Conservation (phyloP, 306 rosid species). For the Cicer pinnatifidum region DNA sequence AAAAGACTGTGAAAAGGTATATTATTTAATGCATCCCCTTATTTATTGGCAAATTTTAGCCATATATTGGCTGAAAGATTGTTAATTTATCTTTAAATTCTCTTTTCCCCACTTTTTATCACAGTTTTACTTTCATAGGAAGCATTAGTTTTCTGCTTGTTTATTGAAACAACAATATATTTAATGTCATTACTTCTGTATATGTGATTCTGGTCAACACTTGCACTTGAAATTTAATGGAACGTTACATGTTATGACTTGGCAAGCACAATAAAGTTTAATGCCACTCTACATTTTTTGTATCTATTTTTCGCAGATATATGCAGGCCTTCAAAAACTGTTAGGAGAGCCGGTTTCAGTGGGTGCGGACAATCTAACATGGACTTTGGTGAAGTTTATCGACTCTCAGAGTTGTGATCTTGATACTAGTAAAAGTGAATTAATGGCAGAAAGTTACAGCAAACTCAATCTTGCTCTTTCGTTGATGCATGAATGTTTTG, state of each 20-base stretch:
- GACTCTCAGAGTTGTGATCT: conserved; percentile 42
- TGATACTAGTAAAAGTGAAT: conserved; percentile 40
- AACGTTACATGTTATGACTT: conserved; percentile 1
- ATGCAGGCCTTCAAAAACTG: conserved; percentile 53
- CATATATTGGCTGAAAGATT: conserved; percentile 3
- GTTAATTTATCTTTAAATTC: not conserved
- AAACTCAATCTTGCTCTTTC: conserved; percentile 78
- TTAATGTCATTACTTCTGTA: not conserved
- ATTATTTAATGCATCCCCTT: conserved; percentile 10
- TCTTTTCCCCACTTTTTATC: too few relatives aligned
- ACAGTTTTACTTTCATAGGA: too few relatives aligned
- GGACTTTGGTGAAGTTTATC: conserved; percentile 67
- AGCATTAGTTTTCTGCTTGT: not conserved
- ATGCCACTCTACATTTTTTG: conserved; percentile 21
- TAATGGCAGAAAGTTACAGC: conserved; percentile 58
- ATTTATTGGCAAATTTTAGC: not conserved
- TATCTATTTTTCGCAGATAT: conserved; percentile 61
- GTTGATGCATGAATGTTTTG: conserved; percentile 89
- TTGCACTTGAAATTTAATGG: not conserved
- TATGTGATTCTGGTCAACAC: not conserved
- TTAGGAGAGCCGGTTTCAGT: conserved; percentile 61
- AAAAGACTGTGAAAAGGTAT: conserved; percentile 69
- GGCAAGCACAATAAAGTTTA: conserved; percentile 18
- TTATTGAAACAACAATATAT: conserved; percentile 5
- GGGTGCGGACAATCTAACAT: conserved; percentile 62